Percentiles rank a stretch among this genome's conserved stretches.
Evolutionary conservation across 1,284 basidiomycete genomes (phyloP).

Genomic region (Ceratorhiza oryzae-sativae): DNA sequence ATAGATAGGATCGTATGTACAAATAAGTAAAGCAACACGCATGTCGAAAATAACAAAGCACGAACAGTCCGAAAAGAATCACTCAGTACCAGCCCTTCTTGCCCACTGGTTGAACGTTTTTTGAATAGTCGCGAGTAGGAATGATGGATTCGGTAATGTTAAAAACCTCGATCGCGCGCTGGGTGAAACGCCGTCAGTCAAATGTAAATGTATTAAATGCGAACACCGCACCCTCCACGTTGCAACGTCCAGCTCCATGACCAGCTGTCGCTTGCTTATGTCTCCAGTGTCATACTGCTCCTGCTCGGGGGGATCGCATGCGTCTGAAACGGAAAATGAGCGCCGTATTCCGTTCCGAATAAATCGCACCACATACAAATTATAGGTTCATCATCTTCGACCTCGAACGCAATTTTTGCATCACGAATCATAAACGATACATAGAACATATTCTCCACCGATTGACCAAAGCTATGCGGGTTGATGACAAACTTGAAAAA

Average conservation of each 20-base stretch:
- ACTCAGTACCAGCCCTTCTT: conserved; percentile 36
- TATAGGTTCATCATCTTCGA: conserved; percentile 70
- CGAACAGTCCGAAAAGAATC: neutral
- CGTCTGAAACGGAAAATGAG: conserved; percentile 53
- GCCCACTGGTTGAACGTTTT: conserved; percentile 21
- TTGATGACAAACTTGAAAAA: conserved; percentile 87
- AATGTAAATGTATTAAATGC: neutral
- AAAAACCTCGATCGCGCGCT: conserved; percentile 84
- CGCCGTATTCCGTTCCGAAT: neutral
- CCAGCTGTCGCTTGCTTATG: conserved; percentile 77
- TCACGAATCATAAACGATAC: conserved; percentile 90
- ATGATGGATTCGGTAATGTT: conserved; percentile 72
- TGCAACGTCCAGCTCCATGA: conserved; percentile 84
- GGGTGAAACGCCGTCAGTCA: conserved; percentile 17
- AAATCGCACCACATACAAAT: conserved; percentile 63
- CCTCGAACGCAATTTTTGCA: conserved; percentile 68
- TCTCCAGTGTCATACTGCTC: conserved; percentile 66
- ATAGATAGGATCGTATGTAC: conserved; percentile 2
- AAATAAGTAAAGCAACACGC: conserved; percentile 23
- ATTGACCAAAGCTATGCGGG: conserved; percentile 86
- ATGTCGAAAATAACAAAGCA: neutral
- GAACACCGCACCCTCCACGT: conserved; percentile 72
- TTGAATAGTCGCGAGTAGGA: conserved; percentile 58
- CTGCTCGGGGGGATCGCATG: conserved; percentile 67
- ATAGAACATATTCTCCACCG: conserved; percentile 93